These are phyloP conservation scores for Telfairia occidentalis DNA, from an alignment of 331 rosid genomes.

Conservation along the genomic window DNA sequence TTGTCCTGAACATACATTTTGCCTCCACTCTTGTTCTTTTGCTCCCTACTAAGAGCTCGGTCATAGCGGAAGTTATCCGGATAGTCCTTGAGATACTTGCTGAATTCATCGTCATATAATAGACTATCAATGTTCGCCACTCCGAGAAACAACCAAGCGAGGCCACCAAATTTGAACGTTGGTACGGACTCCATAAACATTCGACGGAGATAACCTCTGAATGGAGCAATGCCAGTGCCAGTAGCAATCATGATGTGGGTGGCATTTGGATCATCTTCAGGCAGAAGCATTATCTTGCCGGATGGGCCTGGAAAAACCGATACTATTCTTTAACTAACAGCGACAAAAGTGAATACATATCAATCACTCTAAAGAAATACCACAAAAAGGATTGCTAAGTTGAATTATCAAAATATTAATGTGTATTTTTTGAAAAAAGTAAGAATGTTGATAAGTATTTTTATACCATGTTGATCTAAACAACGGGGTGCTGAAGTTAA, in stretches of 20 bases:
- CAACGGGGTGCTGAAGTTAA: neutral
- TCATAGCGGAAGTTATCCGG: slow-evolving; percentile 72
- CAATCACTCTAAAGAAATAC: neutral
- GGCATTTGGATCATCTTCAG: slow-evolving; percentile 83
- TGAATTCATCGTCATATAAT: slow-evolving; percentile 80
- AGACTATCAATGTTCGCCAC: slow-evolving; percentile 83
- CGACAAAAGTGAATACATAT: neutral
- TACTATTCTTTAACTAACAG: neutral
- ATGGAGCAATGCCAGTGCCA: slow-evolving; percentile 92
- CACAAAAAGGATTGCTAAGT: neutral
- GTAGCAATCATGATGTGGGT: slow-evolving; percentile 97
- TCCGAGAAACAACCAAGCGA: slow-evolving; percentile 95
- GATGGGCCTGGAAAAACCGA: slow-evolving; percentile 68
- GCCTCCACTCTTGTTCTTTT: slow-evolving; percentile 72
- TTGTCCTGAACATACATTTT: slow-evolving; percentile 98
- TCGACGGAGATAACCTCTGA: slow-evolving; percentile 84
- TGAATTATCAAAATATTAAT: neutral
- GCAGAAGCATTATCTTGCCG: slow-evolving; percentile 96
- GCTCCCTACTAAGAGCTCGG: slow-evolving; percentile 81
- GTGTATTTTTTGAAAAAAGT: neutral
- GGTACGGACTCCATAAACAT: slow-evolving; percentile 94
- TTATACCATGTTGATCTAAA: neutral
- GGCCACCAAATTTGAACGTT: slow-evolving; percentile 68
- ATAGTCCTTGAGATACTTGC: slow-evolving; percentile 68
- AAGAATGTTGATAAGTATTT: neutral